Base-by-base conservation (phyloP, 148 eudicot species). In the Camellia lanceoleosa region DNA sequence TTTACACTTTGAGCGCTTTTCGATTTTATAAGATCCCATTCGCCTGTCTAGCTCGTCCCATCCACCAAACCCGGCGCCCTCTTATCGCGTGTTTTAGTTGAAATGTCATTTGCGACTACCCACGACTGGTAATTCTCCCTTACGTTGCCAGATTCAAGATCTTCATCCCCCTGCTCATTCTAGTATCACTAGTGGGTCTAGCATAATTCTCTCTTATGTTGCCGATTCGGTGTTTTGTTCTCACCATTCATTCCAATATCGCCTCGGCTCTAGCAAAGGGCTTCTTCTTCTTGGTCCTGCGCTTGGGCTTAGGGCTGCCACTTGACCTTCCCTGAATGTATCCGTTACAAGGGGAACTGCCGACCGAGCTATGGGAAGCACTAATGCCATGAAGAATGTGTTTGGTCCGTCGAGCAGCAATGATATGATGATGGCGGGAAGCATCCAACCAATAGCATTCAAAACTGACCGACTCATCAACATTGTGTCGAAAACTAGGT, bases 11-110 rank as follows among this genome's bases (percentile, higher is more conserved):
- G 79, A 56, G 58, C 71, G 73, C 69, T 6, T 55, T 62, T 80
- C 54, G 88, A 16, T 84, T 76, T 47, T 43, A 63, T 69, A 58
- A 46, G 78, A 78, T 11, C 60, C 84, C 23, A 44, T 74, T 8
- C 64, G 71, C 19, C 79, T 83, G 76, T 91, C 94, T 23, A 90
- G 84, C 77, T 92, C 96, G 18, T 93, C 98, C 98, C 98, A 93
- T 15, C 98, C 98, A 44, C 97, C 98, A 47, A 89, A 93, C 62
- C 83, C 82, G 41, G 60, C n/a, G 69, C 62, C 56, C 70, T 76
- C 71, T 64, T 81, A 38, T 68, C 73, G 38, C 44, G 74, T 2
- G 77, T 82, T 79, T 84, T 82, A 56, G 70, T 73, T 70, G 89
- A 82, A 65, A 55, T 59, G 79, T 56, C 78, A 73, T 80, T 78